Evolutionary conservation across 345 rosid genomes (phyloP), one percentile per base, ranked within the genome.

Genomic region (Aquilaria sinensis): DNA sequence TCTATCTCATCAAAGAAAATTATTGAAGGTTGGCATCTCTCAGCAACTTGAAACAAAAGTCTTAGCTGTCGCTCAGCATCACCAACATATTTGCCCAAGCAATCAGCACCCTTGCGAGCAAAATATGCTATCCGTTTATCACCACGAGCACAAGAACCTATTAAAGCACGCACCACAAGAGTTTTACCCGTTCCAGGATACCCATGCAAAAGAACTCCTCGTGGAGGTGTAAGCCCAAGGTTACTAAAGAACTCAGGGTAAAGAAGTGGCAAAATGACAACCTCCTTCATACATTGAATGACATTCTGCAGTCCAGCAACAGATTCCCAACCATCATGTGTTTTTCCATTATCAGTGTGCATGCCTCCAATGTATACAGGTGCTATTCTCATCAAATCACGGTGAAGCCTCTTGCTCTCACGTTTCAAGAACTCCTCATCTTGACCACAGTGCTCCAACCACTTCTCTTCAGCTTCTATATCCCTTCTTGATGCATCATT

Each of bases 161-260:
- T 94, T 71, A 94, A 73, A 15, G 99, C 87, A 45, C 97, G 85
- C 72, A 94, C 99, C 32, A 90, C 95, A 66, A 90, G 89, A 63
- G 99, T 94, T 83, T 94, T 94, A 59, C 99, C 97, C 29, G 97
- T 90, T 75, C 99, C 99, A 67, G 99, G 99, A 74, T 94, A 84
- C 14, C 99, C 99, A 76, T 94, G 97, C 86, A 94, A 74, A 63
- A 94, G 96, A 71, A 94, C 83, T 64, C 99, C 99, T 74, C 97
- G 82, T 48, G 99, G 99, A 58, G 99, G 96, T 56, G 97, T 85
- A 55, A 94, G 85, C 57, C 97, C 97, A 60, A 83, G 77, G 77
- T 88, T 90, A 69, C 78, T 89, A 76, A 88, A 94, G 75, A 94
- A 90, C 65, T 94, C 95, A 31, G 99, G 97, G 79, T 94, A 94